Base-by-base conservation (phyloP, 2,329 filamentous ascomycete genomes). In the Emmonsiellopsis sp. region DNA sequence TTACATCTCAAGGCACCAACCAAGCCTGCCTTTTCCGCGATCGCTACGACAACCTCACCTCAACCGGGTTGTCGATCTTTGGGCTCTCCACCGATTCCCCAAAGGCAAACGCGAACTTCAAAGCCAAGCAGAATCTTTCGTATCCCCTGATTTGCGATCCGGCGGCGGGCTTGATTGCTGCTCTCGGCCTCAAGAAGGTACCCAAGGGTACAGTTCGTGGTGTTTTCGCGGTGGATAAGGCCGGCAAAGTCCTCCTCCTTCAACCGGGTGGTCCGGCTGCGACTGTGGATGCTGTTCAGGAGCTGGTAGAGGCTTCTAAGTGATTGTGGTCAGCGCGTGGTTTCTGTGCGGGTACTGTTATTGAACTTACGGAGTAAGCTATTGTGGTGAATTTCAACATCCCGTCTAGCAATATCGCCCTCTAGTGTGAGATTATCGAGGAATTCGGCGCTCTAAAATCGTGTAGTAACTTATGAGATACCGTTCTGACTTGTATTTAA, bases 1-100 rank as follows among this genome's bases (percentile, higher is more conserved):
- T 20, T 34, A 16, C n/a, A 2, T 7, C 32, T 30, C n/a, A 57
- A 95, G 91, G 92, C 79, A 97, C 90, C 54, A 93, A 79, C 55
- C 93, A 98, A 79, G 93, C 80, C 58, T 96, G 91, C 73, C 78
- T 92, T 61, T 97, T 98, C 80, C 86, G 93, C 65, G 91, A 97
- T 77, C 79, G 83, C 26, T 89, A 95, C 73, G 75, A 79, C 46
- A 76, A 84, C 50, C 79, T 97, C 52, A 92, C 86, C 9, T 79
- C 83, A 31, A 86, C 82, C 53, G 92, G 92, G 7, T 82, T 95
- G 56, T 79, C 84, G 66, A 89, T 98, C 73, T 97, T 89, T 69
- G 93, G 93, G 53, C 83, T 98, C 50, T 94, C 88, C 57, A 82
- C 82, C 62, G 93, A 97, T 75, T 87, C 84, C 47, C 84, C 89